Conservation (phyloP, 75 land plant genomes). For the Pinus taeda region DNA sequence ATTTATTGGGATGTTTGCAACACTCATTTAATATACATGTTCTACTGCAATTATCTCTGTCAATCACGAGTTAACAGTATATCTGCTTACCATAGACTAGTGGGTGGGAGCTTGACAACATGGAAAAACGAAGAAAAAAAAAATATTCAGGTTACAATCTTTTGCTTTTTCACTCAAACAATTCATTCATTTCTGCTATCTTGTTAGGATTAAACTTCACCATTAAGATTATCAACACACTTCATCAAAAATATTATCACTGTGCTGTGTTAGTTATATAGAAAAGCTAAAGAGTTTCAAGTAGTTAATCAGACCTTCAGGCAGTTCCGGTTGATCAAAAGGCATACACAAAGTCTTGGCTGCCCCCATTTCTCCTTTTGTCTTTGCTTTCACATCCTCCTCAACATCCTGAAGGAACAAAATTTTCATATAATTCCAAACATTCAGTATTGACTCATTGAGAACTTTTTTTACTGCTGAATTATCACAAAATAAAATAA, state of each 20-base stretch:
- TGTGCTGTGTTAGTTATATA: neutral
- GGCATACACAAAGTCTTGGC: slow-evolving; percentile 97
- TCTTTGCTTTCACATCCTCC: slow-evolving; percentile 90
- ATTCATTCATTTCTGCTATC: neutral
- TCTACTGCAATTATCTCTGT: too few species aligned
- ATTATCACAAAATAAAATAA: neutral
- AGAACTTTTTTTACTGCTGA: too few species aligned
- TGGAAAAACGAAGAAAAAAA: too few species aligned
- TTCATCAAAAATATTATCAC: neutral
- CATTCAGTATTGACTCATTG: too few species aligned
- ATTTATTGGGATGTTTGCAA: too few species aligned
- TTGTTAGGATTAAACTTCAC: neutral
- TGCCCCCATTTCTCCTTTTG: slow-evolving; percentile 96
- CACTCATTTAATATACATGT: too few species aligned
- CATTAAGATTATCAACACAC: neutral
- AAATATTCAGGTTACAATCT: too few species aligned
- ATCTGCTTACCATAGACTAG: too few species aligned
- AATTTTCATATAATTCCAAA: neutral
- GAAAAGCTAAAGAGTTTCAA: neutral
- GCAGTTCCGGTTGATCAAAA: slow-evolving; percentile 83
- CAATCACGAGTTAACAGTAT: too few species aligned
- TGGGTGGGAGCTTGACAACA: too few species aligned
- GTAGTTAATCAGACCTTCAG: slow-evolving; percentile 60
- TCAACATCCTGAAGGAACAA: slow-evolving; percentile 74
- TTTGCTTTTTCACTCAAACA: too few species aligned